These are phyloP conservation scores for Cladosporium sp. DNA, from an alignment of 2,329 filamentous ascomycete species.

Conservation along the genomic window DNA sequence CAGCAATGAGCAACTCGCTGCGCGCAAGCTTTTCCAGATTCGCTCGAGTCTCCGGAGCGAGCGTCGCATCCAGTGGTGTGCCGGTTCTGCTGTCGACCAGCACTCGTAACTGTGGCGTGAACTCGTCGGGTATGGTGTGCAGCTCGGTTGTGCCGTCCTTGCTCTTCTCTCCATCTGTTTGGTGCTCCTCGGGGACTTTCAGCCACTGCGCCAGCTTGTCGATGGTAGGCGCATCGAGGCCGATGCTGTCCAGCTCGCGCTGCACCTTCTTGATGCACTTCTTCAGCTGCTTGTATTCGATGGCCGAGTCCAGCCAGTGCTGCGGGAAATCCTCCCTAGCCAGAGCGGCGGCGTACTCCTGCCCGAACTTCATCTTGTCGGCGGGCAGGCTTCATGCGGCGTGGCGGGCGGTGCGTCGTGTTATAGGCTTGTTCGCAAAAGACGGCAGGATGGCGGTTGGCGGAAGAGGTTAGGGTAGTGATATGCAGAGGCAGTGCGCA, in stretches of 20 bases:
- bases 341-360: slow-evolving; percentile 71
- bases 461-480: background rate
- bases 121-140: slow-evolving; percentile 36
- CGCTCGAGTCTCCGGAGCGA: slow-evolving; percentile 64
- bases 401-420: background rate
- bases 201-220: slow-evolving; percentile 59
- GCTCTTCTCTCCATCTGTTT: slow-evolving; percentile 15
- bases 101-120: slow-evolving; percentile 70
- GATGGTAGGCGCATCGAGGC: slow-evolving; percentile 71
- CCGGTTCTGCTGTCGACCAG: slow-evolving; percentile 67
- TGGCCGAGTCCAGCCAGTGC: slow-evolving; percentile 70
- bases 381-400: background rate
- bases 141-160: slow-evolving; percentile 29
- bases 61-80: slow-evolving; percentile 65
- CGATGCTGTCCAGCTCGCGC: slow-evolving; percentile 67
- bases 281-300: slow-evolving; percentile 82
- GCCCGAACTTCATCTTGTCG: slow-evolving; percentile 77
- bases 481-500: background rate
- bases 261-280: slow-evolving; percentile 84
- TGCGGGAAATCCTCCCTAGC: slow-evolving; percentile 71
- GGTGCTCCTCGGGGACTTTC: slow-evolving; percentile 8
- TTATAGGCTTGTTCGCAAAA: background rate
- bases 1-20: slow-evolving; percentile 45
- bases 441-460: background rate
- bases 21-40: slow-evolving; percentile 63